These are phyloP conservation scores for Stentor coeruleus DNA, from an alignment of 73 alveolate species.

Conservation along the genomic window DNA sequence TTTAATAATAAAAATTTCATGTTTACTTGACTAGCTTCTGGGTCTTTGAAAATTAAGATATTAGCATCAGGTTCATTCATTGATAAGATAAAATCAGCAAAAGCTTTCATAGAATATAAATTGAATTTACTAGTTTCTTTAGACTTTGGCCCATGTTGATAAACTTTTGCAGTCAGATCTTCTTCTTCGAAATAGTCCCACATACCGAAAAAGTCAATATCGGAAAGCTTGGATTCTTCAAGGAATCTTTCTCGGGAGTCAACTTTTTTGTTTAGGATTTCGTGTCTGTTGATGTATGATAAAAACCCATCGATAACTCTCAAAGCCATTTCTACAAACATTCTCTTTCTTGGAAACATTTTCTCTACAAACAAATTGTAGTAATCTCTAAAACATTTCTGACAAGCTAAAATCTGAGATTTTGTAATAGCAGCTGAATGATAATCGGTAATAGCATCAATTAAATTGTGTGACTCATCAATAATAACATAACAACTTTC, in stretches of 20 bases:
- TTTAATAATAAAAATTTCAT: conserved; percentile 14
- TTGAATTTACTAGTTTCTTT: too few relatives aligned
- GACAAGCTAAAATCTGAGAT: background rate
- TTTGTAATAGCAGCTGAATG: background rate
- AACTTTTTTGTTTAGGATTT: background rate
- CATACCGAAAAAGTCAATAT: background rate
- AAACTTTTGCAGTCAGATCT: background rate
- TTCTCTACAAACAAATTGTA: background rate
- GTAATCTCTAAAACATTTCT: background rate
- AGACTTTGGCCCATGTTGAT: background rate
- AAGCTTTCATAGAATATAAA: background rate
- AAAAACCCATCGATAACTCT: background rate
- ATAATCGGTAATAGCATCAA: conserved; percentile 31
- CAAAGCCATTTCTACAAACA: background rate
- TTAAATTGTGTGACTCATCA: conserved; percentile 43
- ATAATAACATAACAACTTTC: conserved; percentile 28
- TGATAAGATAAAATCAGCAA: background rate
- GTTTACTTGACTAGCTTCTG: background rate
- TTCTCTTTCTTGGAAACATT: background rate
- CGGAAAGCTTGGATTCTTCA: background rate
- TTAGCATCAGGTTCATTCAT: background rate
- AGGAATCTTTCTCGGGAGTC: background rate
- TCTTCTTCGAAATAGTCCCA: background rate
- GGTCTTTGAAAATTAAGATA: background rate
- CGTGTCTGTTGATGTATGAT: background rate